Evolutionary conservation across 108 stramenopile genomes (phyloP).

Genomic region (Discostella pseudostelligera): DNA sequence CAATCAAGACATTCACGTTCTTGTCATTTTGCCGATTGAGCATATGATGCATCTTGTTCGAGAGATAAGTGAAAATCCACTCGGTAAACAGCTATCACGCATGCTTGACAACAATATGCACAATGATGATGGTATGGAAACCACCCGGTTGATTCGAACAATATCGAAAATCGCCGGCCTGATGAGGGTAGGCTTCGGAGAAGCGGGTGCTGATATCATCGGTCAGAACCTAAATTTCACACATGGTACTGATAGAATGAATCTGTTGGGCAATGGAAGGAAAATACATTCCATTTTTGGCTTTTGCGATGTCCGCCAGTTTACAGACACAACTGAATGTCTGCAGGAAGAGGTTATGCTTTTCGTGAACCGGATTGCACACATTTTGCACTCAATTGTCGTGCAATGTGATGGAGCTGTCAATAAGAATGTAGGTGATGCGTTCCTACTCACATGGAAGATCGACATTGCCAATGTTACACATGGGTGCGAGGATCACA

Average conservation of each 20-base stretch:
- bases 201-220: slow-evolving; percentile 82
- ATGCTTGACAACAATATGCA: slow-evolving; percentile 23
- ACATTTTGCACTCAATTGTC: slow-evolving; percentile 64
- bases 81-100: slow-evolving; percentile 38
- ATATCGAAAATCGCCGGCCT: slow-evolving; percentile 80
- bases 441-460: slow-evolving; percentile 84
- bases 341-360: slow-evolving; percentile 84
- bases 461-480: slow-evolving; percentile 25
- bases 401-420: slow-evolving; percentile 60
- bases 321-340: slow-evolving; percentile 82
- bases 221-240: slow-evolving; percentile 61
- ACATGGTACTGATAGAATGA: slow-evolving; percentile 46
- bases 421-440: slow-evolving; percentile 87
- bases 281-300: slow-evolving; percentile 75
- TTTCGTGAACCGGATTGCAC: slow-evolving; percentile 75
- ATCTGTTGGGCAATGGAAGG: slow-evolving; percentile 52
- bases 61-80: slow-evolving; percentile 60
- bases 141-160: slow-evolving; percentile 64
- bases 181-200: slow-evolving; percentile 82
- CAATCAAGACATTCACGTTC: slow-evolving; percentile 59
- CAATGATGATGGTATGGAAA: slow-evolving; percentile 67
- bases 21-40: slow-evolving; percentile 81
- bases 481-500: slow-evolving; percentile 28
- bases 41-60: slow-evolving; percentile 61
- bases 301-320: slow-evolving; percentile 79